Conservation (phyloP, 208 protist genomes). For the Wallacemonas sp. region DNA sequence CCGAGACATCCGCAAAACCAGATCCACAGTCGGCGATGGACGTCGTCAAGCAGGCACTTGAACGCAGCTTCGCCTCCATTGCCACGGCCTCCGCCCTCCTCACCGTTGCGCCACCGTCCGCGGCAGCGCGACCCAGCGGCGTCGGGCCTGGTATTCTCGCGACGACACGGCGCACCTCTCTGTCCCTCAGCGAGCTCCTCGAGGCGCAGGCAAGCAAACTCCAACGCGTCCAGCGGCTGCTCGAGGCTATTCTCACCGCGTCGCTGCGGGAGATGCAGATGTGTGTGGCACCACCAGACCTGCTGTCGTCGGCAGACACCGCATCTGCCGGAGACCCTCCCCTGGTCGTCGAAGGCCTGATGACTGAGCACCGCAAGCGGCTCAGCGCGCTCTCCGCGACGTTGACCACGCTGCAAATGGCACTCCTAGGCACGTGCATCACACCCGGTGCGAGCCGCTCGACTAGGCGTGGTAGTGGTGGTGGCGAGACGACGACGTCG, state of each 20-base stretch:
- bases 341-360: background rate
- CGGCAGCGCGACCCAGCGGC: conserved; percentile 9
- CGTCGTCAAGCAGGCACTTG: conserved; percentile 28
- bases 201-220: conserved; percentile 31
- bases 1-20: no score
- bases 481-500: no score
- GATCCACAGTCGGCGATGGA: conserved; percentile 9
- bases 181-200: conserved; percentile 28
- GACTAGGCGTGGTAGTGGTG: no score
- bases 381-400: conserved; percentile 41
- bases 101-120: conserved; percentile 23
- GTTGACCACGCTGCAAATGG: conserved; percentile 63
- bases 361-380: conserved; percentile 6
- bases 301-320: background rate
- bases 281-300: background rate
- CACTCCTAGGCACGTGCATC: conserved; percentile 67
- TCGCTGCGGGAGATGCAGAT: conserved; percentile 23
- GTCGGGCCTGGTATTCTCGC: no score
- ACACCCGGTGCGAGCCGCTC: conserved; percentile 5
- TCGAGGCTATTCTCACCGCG: conserved; percentile 21
- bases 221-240: conserved; percentile 25
- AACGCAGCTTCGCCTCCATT: conserved; percentile 8
- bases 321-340: background rate
- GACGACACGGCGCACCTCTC: background rate
- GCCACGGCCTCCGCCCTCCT: conserved; percentile 16